Evolutionary conservation across 768 basidiomycete genomes (phyloP).

Genomic region (Myochromella boudieri): DNA sequence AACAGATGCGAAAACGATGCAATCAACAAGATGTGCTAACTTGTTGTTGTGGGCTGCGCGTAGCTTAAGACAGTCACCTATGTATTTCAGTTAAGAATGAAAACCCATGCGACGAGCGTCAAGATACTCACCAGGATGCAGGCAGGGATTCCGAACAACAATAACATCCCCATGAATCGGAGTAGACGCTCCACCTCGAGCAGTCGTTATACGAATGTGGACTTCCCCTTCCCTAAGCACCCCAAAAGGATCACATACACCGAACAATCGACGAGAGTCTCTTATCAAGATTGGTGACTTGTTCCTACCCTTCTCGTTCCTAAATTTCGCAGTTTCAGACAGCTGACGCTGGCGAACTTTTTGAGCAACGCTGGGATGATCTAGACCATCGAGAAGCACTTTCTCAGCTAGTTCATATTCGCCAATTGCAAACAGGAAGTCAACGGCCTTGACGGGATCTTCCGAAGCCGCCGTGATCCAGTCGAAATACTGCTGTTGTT

Average conservation of each 20-base stretch:
- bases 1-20: conserved; percentile 64
- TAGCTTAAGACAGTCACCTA: conserved; percentile 66
- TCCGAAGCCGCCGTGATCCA: conserved; percentile 55
- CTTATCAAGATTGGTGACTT: conserved; percentile 61
- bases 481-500: conserved; percentile 57
- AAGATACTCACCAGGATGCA: conserved; percentile 61
- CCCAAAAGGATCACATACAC: conserved; percentile 66
- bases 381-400: conserved; percentile 54
- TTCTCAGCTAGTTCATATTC: conserved; percentile 50
- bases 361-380: conserved; percentile 37
- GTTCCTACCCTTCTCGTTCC: conserved; percentile 49
- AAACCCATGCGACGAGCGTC: no score
- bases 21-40: conserved; percentile 61
- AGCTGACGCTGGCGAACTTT: conserved; percentile 45
- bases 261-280: conserved; percentile 61
- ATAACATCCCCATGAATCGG: conserved; percentile 61
- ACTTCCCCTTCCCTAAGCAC: conserved; percentile 66
- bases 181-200: conserved; percentile 51
- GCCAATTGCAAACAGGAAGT: conserved; percentile 53
- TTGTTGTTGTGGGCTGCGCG: conserved; percentile 52
- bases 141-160: conserved; percentile 67
- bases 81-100: background rate
- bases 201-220: conserved; percentile 55
- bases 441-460: conserved; percentile 49
- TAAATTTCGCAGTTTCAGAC: conserved; percentile 48